A percentile compares a stretch with the other conserved stretches of the same genome.
Conservation (phyloP, 345 rosid species). For the Aquilaria yunnanensis region DNA sequence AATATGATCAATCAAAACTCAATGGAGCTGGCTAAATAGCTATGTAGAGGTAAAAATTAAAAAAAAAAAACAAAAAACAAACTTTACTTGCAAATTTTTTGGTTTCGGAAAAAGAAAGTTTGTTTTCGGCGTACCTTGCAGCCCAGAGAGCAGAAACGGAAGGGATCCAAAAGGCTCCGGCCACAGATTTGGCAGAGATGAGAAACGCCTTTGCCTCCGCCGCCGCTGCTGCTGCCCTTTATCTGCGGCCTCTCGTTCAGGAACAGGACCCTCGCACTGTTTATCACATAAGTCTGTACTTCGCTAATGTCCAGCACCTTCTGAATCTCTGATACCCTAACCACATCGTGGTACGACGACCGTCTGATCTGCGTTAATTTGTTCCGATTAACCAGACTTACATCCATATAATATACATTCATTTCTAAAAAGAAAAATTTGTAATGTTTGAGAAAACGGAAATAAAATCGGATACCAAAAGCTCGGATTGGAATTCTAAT, state of each 20-base stretch:
- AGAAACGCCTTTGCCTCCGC: slow-evolving; percentile 21
- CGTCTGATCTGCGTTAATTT: slow-evolving; percentile 26
- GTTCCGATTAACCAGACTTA: neutral
- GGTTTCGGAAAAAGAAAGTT: too few species aligned
- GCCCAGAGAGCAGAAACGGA: slow-evolving; percentile 35
- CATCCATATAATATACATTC: neutral
- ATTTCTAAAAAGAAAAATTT: neutral
- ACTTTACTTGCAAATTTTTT: too few species aligned
- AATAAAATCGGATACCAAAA: neutral
- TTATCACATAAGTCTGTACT: slow-evolving; percentile 35
- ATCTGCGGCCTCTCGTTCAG: slow-evolving; percentile 33
- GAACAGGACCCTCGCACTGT: slow-evolving; percentile 35
- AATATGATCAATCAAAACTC: neutral
- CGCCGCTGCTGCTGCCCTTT: slow-evolving; percentile 10
- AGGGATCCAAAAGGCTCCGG: slow-evolving; percentile 26
- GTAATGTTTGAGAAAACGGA: neutral
- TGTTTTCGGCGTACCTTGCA: slow-evolving; percentile 23
- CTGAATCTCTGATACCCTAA: slow-evolving; percentile 29
- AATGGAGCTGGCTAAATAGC: too few species aligned
- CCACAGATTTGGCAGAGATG: slow-evolving; percentile 27
- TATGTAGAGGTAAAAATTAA: neutral
- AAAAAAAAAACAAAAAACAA: neutral
- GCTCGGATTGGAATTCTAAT: neutral
- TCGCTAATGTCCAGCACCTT: slow-evolving; percentile 27
- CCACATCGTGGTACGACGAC: slow-evolving; percentile 36